A percentile compares a stretch with the other conserved stretches of the same genome.
These are phyloP conservation scores for Schizochytrium sp. DNA, from an alignment of 108 stramenopile species.

Conservation along the genomic window DNA sequence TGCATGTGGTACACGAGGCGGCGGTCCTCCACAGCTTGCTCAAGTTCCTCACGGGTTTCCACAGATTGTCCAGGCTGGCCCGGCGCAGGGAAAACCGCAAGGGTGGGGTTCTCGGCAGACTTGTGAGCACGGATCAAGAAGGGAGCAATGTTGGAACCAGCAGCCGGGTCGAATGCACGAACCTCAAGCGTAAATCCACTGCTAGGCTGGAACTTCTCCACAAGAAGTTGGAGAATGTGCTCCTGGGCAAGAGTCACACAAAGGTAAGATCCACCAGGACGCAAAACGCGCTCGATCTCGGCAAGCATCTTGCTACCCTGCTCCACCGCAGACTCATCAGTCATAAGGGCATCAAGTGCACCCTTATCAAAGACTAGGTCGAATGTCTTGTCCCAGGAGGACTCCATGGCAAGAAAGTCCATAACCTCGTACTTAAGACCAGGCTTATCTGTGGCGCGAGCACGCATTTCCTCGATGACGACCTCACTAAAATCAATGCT, in stretches of 20 bases:
- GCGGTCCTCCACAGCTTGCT: slow-evolving; percentile 12
- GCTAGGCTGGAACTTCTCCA: background rate
- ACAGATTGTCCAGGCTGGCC: background rate
- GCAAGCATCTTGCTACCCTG: slow-evolving; percentile 45
- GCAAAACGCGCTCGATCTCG: slow-evolving; percentile 66
- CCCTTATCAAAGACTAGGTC: slow-evolving; percentile 72
- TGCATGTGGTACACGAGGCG: slow-evolving; percentile 55
- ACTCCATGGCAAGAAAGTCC: slow-evolving; percentile 63
- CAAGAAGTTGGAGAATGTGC: background rate
- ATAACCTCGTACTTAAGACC: slow-evolving; percentile 69
- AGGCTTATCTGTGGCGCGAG: slow-evolving; percentile 61
- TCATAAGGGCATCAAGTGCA: slow-evolving; percentile 67
- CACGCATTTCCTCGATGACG: slow-evolving; percentile 71
- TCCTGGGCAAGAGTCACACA: slow-evolving; percentile 61
- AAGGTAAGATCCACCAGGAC: slow-evolving; percentile 68
- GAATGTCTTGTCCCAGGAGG: slow-evolving; percentile 59
- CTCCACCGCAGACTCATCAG: background rate
- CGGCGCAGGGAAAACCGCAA: background rate
- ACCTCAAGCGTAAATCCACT: background rate
- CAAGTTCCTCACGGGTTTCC: background rate
- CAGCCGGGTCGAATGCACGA: slow-evolving; percentile 15
- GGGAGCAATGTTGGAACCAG: slow-evolving; percentile 38
- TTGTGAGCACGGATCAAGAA: slow-evolving; percentile 16
- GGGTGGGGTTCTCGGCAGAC: background rate
- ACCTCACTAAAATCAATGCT: slow-evolving; percentile 76